Percentiles rank a stretch among this genome's conserved stretches.
phyloP scores from a whole-genome alignment of 1,284 basidiomycete genomes.

The Boletellus deceptivus region DNA sequence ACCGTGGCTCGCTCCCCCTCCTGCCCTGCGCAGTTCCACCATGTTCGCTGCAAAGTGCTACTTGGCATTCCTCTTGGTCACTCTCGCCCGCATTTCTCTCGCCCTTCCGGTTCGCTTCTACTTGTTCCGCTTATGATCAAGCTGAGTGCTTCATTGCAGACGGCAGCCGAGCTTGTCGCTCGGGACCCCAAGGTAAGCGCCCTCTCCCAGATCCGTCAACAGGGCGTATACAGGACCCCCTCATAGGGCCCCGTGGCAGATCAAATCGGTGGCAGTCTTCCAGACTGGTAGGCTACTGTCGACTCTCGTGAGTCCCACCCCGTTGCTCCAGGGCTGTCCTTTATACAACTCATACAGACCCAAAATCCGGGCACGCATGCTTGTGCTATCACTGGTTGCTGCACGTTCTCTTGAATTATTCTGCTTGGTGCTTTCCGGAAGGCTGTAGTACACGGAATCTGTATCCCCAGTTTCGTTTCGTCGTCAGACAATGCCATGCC shows the following conservation, averaged over 20 bases:
- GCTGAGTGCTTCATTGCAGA: slow-evolving; percentile 13
- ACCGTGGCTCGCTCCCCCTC: neutral
- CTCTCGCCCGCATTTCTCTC: slow-evolving; percentile 21
- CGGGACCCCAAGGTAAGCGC: slow-evolving; percentile 17
- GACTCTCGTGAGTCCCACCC: slow-evolving; percentile 13
- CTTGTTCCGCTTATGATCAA: too few species aligned
- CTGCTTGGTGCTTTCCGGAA: slow-evolving; percentile 2
- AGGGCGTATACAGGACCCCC: neutral
- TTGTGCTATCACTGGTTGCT: slow-evolving; percentile 9
- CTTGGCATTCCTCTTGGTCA: slow-evolving; percentile 23
- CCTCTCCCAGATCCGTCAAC: neutral
- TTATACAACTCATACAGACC: slow-evolving; percentile 4
- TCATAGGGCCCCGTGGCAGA: slow-evolving; percentile 16
- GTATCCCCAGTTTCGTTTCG: neutral
- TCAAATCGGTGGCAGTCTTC: slow-evolving; percentile 16
- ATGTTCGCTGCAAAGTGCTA: slow-evolving; percentile 23
- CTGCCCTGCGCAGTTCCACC: slow-evolving; percentile 2
- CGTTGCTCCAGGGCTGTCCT: neutral
- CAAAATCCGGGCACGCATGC: neutral
- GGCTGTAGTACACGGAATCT: slow-evolving; percentile 14
- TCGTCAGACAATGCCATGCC: neutral
- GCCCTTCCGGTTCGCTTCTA: slow-evolving; percentile 23
- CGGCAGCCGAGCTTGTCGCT: slow-evolving; percentile 4
- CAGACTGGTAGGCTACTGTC: slow-evolving; percentile 27
- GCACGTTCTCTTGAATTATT: slow-evolving; percentile 9